Evolutionary conservation across 495 filamentous ascomycete genomes (phyloP).

Genomic region (Parathielavia hyrcaniae): DNA sequence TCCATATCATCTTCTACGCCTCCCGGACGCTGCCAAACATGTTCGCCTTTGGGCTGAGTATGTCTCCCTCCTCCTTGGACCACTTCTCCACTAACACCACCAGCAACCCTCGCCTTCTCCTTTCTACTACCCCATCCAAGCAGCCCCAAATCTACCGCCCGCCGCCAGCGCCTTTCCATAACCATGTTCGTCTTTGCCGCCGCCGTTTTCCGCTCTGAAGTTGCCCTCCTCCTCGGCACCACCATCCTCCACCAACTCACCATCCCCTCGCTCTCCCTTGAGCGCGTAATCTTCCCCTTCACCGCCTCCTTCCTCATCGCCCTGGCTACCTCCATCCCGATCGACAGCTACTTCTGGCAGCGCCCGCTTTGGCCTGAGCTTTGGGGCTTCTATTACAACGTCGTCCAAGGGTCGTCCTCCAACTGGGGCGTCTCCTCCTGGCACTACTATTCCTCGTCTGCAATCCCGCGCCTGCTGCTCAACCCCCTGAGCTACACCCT

Average conservation of each 20-base stretch:
- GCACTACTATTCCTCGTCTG: conserved; percentile 75
- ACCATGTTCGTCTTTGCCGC: conserved; percentile 74
- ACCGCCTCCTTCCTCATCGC: conserved; percentile 56
- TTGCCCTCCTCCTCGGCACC: conserved; percentile 70
- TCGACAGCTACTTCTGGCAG: conserved; percentile 95
- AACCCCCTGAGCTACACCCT: conserved; percentile 62
- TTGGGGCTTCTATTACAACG: conserved; percentile 85
- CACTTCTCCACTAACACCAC: not conserved
- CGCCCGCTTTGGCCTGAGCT: conserved; percentile 84
- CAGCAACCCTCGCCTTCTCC: conserved; percentile 62
- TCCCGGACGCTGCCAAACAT: conserved; percentile 91
- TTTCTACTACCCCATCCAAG: conserved; percentile 55
- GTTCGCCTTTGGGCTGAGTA: conserved; percentile 84
- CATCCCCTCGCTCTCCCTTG: conserved; percentile 49
- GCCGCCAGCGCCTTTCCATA: conserved; percentile 52
- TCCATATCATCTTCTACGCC: conserved; percentile 91
- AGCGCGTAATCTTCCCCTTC: conserved; percentile 61
- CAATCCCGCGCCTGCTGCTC: conserved; percentile 74
- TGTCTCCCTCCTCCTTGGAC: conserved; percentile 18
- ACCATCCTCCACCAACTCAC: conserved; percentile 53
- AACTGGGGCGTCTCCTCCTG: conserved; percentile 84
- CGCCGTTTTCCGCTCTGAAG: conserved; percentile 81
- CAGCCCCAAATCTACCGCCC: conserved; percentile 25
- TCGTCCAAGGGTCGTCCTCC: conserved; percentile 65
- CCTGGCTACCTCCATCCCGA: conserved; percentile 57